Evolutionary conservation across 192 early-diverging fungal genomes (phyloP).

Genomic region (Mycoemilia scoparia): DNA sequence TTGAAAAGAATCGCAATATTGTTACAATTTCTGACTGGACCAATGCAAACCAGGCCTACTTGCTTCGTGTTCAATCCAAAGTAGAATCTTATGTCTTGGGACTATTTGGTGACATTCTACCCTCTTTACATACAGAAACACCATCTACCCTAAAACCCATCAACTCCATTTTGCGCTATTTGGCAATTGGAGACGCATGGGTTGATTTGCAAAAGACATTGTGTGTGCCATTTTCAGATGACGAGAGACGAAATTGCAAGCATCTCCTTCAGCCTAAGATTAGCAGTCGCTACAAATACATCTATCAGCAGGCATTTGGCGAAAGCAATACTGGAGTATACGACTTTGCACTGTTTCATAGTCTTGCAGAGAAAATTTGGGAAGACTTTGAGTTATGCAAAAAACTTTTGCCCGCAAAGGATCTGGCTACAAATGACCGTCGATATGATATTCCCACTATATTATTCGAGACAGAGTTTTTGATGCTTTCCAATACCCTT

Average conservation of each 20-base stretch:
- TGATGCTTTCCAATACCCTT: slow-evolving; percentile 17
- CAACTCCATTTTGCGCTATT: slow-evolving; percentile 10
- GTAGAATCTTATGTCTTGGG: too few species aligned
- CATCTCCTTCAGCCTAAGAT: slow-evolving; percentile 14
- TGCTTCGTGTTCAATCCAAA: too few species aligned
- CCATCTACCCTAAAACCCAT: slow-evolving; percentile 12
- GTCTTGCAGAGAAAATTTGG: slow-evolving; percentile 13
- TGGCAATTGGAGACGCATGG: slow-evolving; percentile 25
- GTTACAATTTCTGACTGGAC: too few species aligned
- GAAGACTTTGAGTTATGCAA: slow-evolving; percentile 16
- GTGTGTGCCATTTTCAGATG: too few species aligned
- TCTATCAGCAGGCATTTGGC: slow-evolving; percentile 17
- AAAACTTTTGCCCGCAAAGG: slow-evolving; percentile 13
- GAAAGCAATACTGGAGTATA: slow-evolving; percentile 7
- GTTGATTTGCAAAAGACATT: too few species aligned
- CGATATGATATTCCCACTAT: slow-evolving; percentile 27
- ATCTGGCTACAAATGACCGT: slow-evolving; percentile 22
- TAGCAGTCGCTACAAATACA: slow-evolving; percentile 18
- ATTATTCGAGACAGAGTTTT: slow-evolving; percentile 17
- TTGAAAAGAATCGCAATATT: too few species aligned
- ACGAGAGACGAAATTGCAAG: too few species aligned
- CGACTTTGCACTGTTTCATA: slow-evolving; percentile 16
- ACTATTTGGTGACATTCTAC: too few species aligned
- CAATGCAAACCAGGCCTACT: too few species aligned
- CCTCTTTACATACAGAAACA: too few species aligned